These are phyloP conservation scores for Hypomontagnella monticulosa DNA, from an alignment of 495 filamentous ascomycete species.

Conservation along the genomic window DNA sequence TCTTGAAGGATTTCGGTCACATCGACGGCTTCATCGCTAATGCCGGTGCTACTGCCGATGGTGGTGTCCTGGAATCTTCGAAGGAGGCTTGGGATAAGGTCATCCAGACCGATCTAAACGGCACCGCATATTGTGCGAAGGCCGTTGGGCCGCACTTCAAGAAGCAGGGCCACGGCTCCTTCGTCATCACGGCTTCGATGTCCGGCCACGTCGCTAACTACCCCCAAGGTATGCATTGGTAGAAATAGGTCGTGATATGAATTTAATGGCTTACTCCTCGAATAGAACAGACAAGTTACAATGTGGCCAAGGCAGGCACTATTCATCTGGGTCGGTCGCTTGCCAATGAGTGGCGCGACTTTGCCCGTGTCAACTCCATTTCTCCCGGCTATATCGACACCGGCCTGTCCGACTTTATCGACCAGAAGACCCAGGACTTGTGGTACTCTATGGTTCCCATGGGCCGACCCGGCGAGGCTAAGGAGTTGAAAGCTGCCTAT, in stretches of 20 bases:
- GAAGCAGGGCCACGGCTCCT: conserved; percentile 57
- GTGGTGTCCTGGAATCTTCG: conserved; percentile 53
- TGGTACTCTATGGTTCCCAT: conserved; percentile 84
- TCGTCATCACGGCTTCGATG: conserved; percentile 71
- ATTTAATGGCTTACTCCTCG: too few relatives aligned
- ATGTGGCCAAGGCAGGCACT: conserved; percentile 81
- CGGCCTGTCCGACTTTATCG: conserved; percentile 78
- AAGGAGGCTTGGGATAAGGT: conserved; percentile 59
- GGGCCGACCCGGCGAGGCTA: conserved; percentile 75
- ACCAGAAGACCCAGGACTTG: conserved; percentile 71
- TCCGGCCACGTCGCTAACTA: conserved; percentile 80
- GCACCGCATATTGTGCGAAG: conserved; percentile 71
- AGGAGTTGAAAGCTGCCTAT: conserved; percentile 87
- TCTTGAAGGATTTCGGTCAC: conserved; percentile 65
- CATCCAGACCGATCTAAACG: conserved; percentile 72
- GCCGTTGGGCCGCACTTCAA: conserved; percentile 68
- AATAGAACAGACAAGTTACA: conserved; percentile 81
- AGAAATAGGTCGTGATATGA: too few relatives aligned
- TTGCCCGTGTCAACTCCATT: conserved; percentile 81
- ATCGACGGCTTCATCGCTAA: conserved; percentile 60
- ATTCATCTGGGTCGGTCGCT: conserved; percentile 77
- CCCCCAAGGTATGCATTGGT: too few relatives aligned
- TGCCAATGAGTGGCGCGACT: conserved; percentile 81
- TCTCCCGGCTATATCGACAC: conserved; percentile 85
- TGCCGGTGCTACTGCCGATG: conserved; percentile 57